Evolutionary conservation across 495 filamentous ascomycete species (phyloP).

Genomic region (Hypoxylon crocopeplum): DNA sequence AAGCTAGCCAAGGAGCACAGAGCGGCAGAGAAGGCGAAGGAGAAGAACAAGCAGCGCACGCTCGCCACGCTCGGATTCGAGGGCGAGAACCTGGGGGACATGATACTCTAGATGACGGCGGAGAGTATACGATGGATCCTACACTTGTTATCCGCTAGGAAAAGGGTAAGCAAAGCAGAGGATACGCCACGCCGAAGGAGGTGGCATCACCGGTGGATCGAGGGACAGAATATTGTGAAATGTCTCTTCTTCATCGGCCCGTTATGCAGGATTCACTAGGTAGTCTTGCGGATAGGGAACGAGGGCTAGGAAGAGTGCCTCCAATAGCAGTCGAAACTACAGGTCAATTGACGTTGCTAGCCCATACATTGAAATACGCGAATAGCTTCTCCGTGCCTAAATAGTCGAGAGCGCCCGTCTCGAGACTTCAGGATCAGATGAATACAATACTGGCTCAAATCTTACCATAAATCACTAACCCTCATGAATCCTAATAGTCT

Average conservation of each 20-base stretch:
- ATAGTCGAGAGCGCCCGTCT: no score
- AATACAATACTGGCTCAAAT: no score
- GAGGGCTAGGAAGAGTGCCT: background rate
- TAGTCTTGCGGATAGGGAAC: background rate
- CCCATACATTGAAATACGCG: background rate
- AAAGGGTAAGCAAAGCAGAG: conserved; percentile 1
- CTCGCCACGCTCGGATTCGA: conserved; percentile 83
- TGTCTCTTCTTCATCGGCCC: conserved; percentile 49
- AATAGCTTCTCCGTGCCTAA: background rate
- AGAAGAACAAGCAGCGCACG: conserved; percentile 73
- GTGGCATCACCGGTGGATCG: conserved; percentile 19
- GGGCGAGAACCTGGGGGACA: conserved; percentile 80
- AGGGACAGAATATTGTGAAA: conserved; percentile 82
- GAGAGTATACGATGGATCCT: background rate
- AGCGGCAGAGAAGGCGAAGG: conserved; percentile 68
- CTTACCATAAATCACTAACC: no score
- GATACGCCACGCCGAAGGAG: background rate
- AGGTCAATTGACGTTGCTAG: background rate
- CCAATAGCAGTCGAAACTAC: conserved; percentile 3
- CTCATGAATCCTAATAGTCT: no score
- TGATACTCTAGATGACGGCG: conserved; percentile 63
- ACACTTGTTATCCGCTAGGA: background rate
- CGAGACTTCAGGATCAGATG: no score
- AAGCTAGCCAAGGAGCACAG: conserved; percentile 74
- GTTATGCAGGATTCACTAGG: background rate